Conservation (phyloP, 2,329 filamentous ascomycete species). For the Hypoxylon sp. region DNA sequence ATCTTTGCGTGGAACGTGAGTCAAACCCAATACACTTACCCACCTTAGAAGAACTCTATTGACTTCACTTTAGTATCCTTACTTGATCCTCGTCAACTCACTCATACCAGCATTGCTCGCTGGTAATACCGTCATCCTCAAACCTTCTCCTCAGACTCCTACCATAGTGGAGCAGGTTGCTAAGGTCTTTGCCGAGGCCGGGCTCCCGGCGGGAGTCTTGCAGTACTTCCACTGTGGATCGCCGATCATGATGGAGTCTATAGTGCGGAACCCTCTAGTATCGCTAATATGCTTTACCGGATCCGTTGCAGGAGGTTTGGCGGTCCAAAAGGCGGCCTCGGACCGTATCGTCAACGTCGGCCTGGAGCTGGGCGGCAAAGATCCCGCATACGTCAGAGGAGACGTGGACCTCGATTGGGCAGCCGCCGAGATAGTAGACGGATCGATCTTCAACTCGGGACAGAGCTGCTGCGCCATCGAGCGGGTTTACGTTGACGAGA, state of each 20-base stretch:
- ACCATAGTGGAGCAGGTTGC: slow-evolving; percentile 87
- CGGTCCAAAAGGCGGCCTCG: slow-evolving; percentile 83
- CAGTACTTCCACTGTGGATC: slow-evolving; percentile 94
- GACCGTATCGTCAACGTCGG: slow-evolving; percentile 87
- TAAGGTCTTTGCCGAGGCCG: slow-evolving; percentile 78
- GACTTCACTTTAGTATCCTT: slow-evolving; percentile 75
- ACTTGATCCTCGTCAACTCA: slow-evolving; percentile 91
- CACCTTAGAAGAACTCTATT: slow-evolving; percentile 9
- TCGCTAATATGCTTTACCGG: slow-evolving; percentile 91
- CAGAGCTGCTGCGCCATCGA: slow-evolving; percentile 96
- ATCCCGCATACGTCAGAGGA: slow-evolving; percentile 85
- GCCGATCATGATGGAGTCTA: slow-evolving; percentile 75
- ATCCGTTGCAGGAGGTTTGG: slow-evolving; percentile 85
- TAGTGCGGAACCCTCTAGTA: slow-evolving; percentile 80
- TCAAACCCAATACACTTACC: neutral
- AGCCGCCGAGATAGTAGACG: slow-evolving; percentile 93
- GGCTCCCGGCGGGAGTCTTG: slow-evolving; percentile 82
- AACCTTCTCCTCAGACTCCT: slow-evolving; percentile 94
- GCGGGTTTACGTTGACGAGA: slow-evolving; percentile 87
- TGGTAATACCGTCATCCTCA: slow-evolving; percentile 91
- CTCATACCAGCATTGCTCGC: slow-evolving; percentile 89
- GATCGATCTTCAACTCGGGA: slow-evolving; percentile 97
- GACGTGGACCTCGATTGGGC: slow-evolving; percentile 93
- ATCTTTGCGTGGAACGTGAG: slow-evolving; percentile 97
- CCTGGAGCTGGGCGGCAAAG: slow-evolving; percentile 92